These are phyloP conservation scores for Patellifolia procumbens DNA, from an alignment of 179 eudicot genomes.

Conservation along the genomic window DNA sequence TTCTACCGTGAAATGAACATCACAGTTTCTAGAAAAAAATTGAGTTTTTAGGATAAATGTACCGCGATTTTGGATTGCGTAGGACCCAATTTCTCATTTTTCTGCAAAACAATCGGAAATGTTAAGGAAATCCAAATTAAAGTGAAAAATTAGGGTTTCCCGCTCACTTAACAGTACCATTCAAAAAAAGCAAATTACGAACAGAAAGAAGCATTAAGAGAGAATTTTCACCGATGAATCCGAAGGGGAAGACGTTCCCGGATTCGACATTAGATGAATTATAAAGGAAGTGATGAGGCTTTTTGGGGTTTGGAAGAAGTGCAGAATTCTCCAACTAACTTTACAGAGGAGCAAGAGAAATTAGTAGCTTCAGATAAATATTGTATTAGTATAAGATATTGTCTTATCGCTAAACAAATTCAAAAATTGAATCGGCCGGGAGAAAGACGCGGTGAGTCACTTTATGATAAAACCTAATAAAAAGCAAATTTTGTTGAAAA, in stretches of 20 bases:
- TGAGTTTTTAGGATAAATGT: constrained; percentile 1
- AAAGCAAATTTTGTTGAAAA: no score
- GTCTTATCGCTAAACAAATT: neutral
- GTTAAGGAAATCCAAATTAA: neutral
- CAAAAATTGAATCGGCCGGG: constrained; percentile 18
- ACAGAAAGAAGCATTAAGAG: no score
- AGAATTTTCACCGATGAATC: constrained; percentile 7
- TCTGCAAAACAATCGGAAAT: constrained; percentile 29
- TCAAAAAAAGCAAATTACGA: neutral
- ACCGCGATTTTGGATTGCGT: constrained; percentile 46
- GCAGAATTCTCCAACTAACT: neutral
- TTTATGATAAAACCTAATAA: no score
- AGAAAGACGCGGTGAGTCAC: no score
- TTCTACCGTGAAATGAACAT: neutral
- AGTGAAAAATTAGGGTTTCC: neutral
- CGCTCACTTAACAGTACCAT: neutral
- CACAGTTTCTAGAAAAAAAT: neutral
- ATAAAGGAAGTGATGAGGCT: neutral
- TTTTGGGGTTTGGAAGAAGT: neutral
- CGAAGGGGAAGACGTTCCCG: neutral
- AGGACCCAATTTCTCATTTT: constrained; percentile 43
- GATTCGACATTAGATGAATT: constrained; percentile 5
- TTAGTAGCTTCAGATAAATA: neutral
- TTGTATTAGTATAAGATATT: neutral
- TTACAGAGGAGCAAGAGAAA: neutral